Evolutionary conservation across 106 monocot genomes (phyloP), one percentile per base, ranked within the genome.

Genomic region (Posidonia australis): DNA sequence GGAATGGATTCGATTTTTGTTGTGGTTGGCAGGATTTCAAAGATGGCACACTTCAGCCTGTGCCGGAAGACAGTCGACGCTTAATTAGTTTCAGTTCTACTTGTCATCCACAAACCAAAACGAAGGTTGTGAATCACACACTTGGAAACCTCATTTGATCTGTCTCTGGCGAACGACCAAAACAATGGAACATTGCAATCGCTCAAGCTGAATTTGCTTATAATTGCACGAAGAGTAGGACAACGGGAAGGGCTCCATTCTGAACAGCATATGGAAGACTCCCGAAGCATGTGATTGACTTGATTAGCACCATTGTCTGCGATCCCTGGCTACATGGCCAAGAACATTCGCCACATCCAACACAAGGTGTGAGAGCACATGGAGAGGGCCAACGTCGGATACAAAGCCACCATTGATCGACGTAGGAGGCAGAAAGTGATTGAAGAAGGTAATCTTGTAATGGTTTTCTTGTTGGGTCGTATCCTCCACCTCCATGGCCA

Each of bases 71-170:
- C 54, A 21, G 2, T 21, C 10, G 19, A 51, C 53, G 54, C 31
- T 0, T 31, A 1, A 32, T 54, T 3, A 30, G 55, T 4, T 55
- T 20, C 18, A 54, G 53, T 32, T 32, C 31, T 0, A 42, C 67
- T 10, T 42, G 1, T 21, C 67, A 68, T 22, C 67, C 53, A n/a
- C 67, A 68, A 43, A 68, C 51, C 9, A 23, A 68, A 21, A 68
- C 32, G 5, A 29, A 68, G 54, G 54, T 68, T 0, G 13, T 42
- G 9, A 68, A 68, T 20, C 7, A 10, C 10, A 36, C 2, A 6
- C n/a, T 68, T 1, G 52, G 67, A 9, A 68, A 68, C 20, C 13
- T 68, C 0, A 17, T 68, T 13, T 7, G 56, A 10, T 13, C 2
- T 7, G 7, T 68, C 0, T 29, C n/a, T 60, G 66, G 66, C 1